phyloP scores from a whole-genome alignment of 23 red algal species.

The Cyanidium caldarium region DNA sequence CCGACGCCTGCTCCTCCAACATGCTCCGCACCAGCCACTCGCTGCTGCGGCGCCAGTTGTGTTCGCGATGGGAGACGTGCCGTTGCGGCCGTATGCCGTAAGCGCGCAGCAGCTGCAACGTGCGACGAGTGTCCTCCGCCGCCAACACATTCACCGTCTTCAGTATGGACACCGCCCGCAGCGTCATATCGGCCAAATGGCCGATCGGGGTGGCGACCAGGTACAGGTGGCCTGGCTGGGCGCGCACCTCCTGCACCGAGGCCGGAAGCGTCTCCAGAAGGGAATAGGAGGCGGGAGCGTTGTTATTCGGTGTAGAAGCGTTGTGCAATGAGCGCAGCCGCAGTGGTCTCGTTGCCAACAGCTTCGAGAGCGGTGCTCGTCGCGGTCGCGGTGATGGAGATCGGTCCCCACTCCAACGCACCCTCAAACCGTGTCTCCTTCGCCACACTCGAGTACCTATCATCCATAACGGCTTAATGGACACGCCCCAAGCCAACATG shows the following conservation, averaged over 20 bases:
- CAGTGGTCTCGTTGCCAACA: too few species aligned
- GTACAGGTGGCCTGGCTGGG: slow-evolving; percentile 28
- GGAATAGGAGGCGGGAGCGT: too few species aligned
- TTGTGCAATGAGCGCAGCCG: too few species aligned
- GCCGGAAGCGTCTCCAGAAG: too few species aligned
- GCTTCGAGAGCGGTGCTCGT: too few species aligned
- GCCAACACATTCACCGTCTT: slow-evolving; percentile 31
- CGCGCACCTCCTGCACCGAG: neutral
- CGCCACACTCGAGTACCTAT: too few species aligned
- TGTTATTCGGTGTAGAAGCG: too few species aligned
- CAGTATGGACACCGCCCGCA: slow-evolving; percentile 40
- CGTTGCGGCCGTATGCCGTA: slow-evolving; percentile 13
- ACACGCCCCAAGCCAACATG: too few species aligned
- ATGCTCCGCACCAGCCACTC: slow-evolving; percentile 21
- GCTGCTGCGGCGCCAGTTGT: slow-evolving; percentile 44
- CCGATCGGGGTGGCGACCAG: slow-evolving; percentile 76
- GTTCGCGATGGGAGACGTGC: slow-evolving; percentile 47
- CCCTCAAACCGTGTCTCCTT: too few species aligned
- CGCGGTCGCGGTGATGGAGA: too few species aligned
- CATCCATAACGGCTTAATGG: too few species aligned
- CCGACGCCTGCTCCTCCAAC: slow-evolving; percentile 7
- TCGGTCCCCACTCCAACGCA: too few species aligned
- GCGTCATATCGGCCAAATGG: slow-evolving; percentile 36
- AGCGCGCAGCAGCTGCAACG: slow-evolving; percentile 33
- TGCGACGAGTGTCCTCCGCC: slow-evolving; percentile 71